These are phyloP conservation scores for Wickerhamiella shivajii DNA, from an alignment of 805 yeast species.

Conservation along the genomic window DNA sequence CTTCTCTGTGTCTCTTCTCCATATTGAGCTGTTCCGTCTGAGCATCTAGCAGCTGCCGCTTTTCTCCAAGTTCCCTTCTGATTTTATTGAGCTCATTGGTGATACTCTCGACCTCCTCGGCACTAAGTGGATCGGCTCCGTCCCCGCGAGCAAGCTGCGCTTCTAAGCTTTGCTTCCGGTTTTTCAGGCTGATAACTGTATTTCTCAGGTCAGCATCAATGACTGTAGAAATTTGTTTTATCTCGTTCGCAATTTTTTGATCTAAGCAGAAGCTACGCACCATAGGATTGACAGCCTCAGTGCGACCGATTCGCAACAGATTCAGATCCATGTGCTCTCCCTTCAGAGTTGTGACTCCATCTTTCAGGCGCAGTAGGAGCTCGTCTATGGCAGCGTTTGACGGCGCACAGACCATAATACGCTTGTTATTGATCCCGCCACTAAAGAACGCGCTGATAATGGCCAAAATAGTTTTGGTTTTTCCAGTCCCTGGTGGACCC, in stretches of 20 bases:
- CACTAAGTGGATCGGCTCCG: background rate
- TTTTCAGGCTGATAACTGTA: conserved; percentile 20
- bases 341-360: conserved; percentile 41
- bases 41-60: conserved; percentile 62
- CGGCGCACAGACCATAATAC: conserved; percentile 87
- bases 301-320: conserved; percentile 75
- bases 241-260: conserved; percentile 49
- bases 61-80: conserved; percentile 38
- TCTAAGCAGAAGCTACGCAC: conserved; percentile 77
- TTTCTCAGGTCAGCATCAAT: conserved; percentile 28
- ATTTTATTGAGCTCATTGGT: conserved; percentile 19
- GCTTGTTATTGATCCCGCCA: conserved; percentile 25
- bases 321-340: conserved; percentile 39
- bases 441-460: conserved; percentile 58
- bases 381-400: conserved; percentile 99
- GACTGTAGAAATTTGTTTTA: conserved; percentile 17
- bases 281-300: conserved; percentile 72
- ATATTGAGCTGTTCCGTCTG: conserved; percentile 61
- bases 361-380: conserved; percentile 63
- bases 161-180: conserved; percentile 8
- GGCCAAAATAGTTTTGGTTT: conserved; percentile 91
- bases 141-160: conserved; percentile 8
- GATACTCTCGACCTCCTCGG: background rate
- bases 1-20: conserved; percentile 59
- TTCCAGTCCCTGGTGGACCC: conserved; percentile 98